Percentiles rank a stretch among this genome's conserved stretches.
Conservation (phyloP, 129 eudicot genomes). For the Dittrichia graveolens region DNA sequence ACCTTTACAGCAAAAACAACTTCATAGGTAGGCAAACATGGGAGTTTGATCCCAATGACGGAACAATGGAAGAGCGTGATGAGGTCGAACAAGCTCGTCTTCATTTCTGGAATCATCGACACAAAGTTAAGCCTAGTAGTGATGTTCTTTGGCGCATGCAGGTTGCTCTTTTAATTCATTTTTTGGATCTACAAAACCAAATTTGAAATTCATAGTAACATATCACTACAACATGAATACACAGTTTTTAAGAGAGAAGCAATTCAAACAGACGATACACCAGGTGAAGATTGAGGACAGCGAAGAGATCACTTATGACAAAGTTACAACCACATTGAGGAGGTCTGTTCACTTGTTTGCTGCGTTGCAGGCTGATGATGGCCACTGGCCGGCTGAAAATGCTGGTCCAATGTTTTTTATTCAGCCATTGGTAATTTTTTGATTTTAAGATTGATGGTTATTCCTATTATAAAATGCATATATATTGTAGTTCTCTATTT, state of each 20-base stretch:
- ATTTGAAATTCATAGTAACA: no score
- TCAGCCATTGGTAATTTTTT: conserved; percentile 58
- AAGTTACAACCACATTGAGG: conserved; percentile 44
- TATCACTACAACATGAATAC: background rate
- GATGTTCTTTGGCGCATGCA: conserved; percentile 55
- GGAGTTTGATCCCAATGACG: conserved; percentile 49
- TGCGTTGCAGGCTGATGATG: conserved; percentile 67
- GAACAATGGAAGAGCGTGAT: conserved; percentile 37
- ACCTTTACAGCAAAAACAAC: conserved; percentile 42
- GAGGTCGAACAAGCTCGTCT: conserved; percentile 49
- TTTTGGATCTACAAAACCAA: background rate
- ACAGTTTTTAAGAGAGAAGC: conserved; percentile 67
- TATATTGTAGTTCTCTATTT: background rate
- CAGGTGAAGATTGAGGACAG: conserved; percentile 62
- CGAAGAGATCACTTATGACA: conserved; percentile 58
- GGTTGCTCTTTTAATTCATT: conserved; percentile 12
- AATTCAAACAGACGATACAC: conserved; percentile 53
- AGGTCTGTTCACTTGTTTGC: conserved; percentile 53
- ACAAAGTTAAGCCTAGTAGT: conserved; percentile 40
- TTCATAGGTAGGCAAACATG: conserved; percentile 52
- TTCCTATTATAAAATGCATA: background rate
- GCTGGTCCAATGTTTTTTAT: conserved; percentile 70
- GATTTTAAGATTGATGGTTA: background rate
- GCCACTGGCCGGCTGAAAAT: conserved; percentile 88
- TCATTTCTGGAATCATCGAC: conserved; percentile 43